Conservation (phyloP, 306 rosid genomes). For the Cucumis melo region DNA sequence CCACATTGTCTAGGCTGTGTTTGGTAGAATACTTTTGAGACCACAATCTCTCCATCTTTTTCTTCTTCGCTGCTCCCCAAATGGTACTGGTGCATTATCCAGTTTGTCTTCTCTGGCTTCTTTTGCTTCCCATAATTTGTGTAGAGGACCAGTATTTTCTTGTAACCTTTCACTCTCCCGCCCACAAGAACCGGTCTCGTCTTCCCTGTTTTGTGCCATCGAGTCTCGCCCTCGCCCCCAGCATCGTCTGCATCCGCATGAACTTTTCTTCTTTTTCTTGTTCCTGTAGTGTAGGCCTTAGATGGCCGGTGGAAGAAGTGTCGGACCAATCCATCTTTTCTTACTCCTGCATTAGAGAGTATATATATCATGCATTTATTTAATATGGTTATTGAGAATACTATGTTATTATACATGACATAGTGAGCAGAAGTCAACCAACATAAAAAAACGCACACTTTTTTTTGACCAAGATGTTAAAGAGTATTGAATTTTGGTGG, state of each 20-base stretch:
- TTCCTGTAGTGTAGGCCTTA: constrained; percentile 7
- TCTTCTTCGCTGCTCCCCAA: constrained; percentile 48
- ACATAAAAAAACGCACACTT: too few species aligned
- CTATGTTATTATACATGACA: too few species aligned
- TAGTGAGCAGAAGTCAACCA: too few species aligned
- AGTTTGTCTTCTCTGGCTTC: constrained; percentile 68
- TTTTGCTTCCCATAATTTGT: constrained; percentile 61
- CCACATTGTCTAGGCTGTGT: constrained; percentile 72
- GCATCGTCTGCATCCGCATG: background rate
- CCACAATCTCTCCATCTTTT: constrained; percentile 66
- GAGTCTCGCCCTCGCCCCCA: background rate
- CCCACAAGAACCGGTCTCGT: background rate
- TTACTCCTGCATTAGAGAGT: background rate
- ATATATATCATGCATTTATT: background rate
- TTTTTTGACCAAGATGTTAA: too few species aligned
- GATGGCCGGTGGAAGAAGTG: constrained; percentile 9
- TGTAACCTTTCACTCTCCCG: constrained; percentile 39
- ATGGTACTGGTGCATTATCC: constrained; percentile 33
- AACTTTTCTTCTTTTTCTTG: constrained; percentile 2
- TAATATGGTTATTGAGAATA: background rate
- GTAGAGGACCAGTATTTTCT: constrained; percentile 63
- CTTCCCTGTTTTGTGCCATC: constrained; percentile 7
- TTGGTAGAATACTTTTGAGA: constrained; percentile 67
- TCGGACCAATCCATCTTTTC: constrained; percentile 1
- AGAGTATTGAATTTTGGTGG: too few species aligned